These are phyloP conservation scores for Pelargonium citronellum DNA, from an alignment of 441 rosid genomes.

Conservation along the genomic window DNA sequence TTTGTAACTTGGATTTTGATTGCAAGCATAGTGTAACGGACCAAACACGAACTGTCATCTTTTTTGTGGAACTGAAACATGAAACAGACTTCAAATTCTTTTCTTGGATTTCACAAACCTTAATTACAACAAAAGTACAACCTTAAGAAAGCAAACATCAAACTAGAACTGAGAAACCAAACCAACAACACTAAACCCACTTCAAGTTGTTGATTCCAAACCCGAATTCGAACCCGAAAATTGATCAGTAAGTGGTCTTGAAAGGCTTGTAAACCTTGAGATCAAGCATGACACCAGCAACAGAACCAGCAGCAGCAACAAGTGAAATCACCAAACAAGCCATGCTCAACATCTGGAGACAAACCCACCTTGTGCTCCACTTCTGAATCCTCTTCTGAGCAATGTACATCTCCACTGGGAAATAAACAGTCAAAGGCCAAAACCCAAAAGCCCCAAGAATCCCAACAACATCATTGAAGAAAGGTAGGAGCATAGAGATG, in stretches of 20 bases:
- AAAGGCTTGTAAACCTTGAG: constrained; percentile 41
- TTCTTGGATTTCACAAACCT: neutral
- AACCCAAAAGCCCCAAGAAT: constrained; percentile 46
- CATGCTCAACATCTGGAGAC: constrained; percentile 39
- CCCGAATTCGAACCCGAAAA: neutral
- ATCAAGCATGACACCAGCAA: constrained; percentile 38
- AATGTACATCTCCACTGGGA: constrained; percentile 49
- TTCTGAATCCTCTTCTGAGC: constrained; percentile 32
- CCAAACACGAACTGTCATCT: too few relatives aligned
- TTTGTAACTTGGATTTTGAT: too few relatives aligned
- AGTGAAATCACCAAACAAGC: constrained; percentile 37
- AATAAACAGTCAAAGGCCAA: constrained; percentile 49
- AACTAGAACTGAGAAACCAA: neutral
- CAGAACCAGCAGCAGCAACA: constrained; percentile 39
- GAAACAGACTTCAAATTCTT: too few relatives aligned
- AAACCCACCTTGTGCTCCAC: constrained; percentile 45
- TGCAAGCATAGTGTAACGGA: too few relatives aligned
- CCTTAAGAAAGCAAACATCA: too few relatives aligned
- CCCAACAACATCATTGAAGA: constrained; percentile 44
- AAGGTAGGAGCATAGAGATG: constrained; percentile 44
- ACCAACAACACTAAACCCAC: neutral
- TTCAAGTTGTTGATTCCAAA: neutral
- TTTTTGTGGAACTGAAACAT: too few relatives aligned
- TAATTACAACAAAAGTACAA: neutral
- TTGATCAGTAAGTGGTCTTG: constrained; percentile 27